Base-by-base conservation (phyloP, 139 green algal species). In the Yamagishiella unicocca region DNA sequence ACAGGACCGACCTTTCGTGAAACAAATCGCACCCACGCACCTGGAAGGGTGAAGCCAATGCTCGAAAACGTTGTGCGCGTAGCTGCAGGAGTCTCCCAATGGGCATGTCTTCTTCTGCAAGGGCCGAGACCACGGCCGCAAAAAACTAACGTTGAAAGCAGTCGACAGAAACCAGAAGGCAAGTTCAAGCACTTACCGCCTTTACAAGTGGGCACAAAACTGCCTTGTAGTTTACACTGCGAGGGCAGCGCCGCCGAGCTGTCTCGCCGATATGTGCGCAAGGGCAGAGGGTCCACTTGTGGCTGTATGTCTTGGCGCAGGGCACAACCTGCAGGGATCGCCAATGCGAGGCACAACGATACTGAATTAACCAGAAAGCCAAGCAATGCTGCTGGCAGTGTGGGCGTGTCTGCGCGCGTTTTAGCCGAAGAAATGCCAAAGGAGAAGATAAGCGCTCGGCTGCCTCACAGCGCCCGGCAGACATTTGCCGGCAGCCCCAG, bases 11-110 rank as follows among this genome's bases (percentile, higher is more conserved):
- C n/a, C n/a, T n/a, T n/a, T n/a, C n/a, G n/a, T n/a, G n/a, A n/a
- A n/a, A n/a, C n/a, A n/a, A n/a, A n/a, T n/a, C n/a, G n/a, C n/a
- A n/a, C n/a, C n/a, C n/a, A n/a, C 89, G 8, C 95, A 97, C 82
- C 95, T 95, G 58, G 80, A 95, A 4, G 96, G 96, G 83, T 98
- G 96, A 62, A 98, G 92, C 96, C 96, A 98, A 87, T 97, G 96
- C 91, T 98, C 96, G 40, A 98, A 98, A 0, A 98, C 94, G 74
- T 97, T 97, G 91, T 98, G 96, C 8, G 94, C 92, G 71, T 96
- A 97, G 35, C 91, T 92, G 87, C 96, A 98, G 43, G 83, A 72
- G 50, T 97, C 95, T 1, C 96, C 93, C 31, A 95, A 89, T 0
- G 93, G 89, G 82, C 96, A 98, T 10, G 73, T 79, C 31, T 94